Conservation (phyloP, 2,329 filamentous ascomycete species). For the Chaetomium olivaceum region DNA sequence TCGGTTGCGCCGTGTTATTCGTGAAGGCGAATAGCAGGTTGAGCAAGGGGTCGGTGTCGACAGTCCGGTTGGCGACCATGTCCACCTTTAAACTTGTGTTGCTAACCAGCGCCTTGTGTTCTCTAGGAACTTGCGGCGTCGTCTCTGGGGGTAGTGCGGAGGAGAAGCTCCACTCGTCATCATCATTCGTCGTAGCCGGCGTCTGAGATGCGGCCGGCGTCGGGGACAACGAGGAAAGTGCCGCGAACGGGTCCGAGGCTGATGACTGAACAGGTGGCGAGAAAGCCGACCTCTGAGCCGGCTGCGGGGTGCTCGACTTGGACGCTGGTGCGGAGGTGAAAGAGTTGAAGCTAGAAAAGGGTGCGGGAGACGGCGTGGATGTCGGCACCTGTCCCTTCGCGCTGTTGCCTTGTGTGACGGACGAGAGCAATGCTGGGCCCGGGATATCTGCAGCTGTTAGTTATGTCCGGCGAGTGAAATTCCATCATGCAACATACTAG, state of each 20-base stretch:
- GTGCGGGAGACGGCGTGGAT: slow-evolving; percentile 42
- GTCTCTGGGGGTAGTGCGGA: slow-evolving; percentile 72
- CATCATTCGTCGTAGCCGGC: slow-evolving; percentile 52
- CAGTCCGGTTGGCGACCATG: slow-evolving; percentile 66
- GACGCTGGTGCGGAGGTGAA: slow-evolving; percentile 55
- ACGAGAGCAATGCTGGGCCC: slow-evolving; percentile 64
- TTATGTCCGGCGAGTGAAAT: background rate
- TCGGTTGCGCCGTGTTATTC: slow-evolving; percentile 69
- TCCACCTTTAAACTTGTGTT: slow-evolving; percentile 71
- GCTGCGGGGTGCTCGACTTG: slow-evolving; percentile 56
- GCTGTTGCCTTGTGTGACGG: slow-evolving; percentile 61
- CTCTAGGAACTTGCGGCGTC: slow-evolving; percentile 50
- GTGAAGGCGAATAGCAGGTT: slow-evolving; percentile 78
- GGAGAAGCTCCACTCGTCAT: slow-evolving; percentile 93
- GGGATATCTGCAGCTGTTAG: slow-evolving; percentile 56
- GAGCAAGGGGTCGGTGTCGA: slow-evolving; percentile 58
- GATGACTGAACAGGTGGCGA: slow-evolving; percentile 44
- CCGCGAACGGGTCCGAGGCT: slow-evolving; percentile 54
- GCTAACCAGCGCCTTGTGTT: slow-evolving; percentile 66
- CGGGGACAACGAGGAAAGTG: slow-evolving; percentile 47
- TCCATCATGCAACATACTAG: slow-evolving; percentile 51
- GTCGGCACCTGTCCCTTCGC: slow-evolving; percentile 49
- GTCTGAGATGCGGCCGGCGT: slow-evolving; percentile 40
- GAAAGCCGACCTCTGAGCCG: slow-evolving; percentile 49
- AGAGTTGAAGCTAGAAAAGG: slow-evolving; percentile 56